phyloP scores from a whole-genome alignment of 2,329 filamentous ascomycete species.

The Erysiphe neolycopersici region DNA sequence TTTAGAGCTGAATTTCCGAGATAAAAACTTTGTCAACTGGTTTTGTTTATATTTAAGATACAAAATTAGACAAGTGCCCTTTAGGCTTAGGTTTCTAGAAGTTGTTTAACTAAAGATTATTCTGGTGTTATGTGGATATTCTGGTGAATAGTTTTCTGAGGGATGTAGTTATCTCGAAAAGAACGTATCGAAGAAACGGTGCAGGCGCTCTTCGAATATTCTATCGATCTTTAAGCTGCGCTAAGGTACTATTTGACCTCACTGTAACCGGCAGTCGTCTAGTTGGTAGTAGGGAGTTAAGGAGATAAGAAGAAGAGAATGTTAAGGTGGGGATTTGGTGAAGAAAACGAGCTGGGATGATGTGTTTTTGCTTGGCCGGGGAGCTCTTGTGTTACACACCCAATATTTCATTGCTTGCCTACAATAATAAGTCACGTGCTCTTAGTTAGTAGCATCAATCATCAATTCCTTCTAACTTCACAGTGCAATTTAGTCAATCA shows the following conservation, averaged over 20 bases:
- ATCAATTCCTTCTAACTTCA: too few relatives aligned
- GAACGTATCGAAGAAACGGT: constrained; percentile 12
- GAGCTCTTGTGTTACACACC: too few relatives aligned
- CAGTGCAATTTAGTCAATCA: too few relatives aligned
- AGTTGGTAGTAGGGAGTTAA: neutral
- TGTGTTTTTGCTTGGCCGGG: neutral
- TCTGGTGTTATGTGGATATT: constrained; percentile 1
- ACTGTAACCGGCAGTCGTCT: neutral
- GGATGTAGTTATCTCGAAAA: constrained; percentile 6
- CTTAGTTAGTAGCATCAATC: too few relatives aligned
- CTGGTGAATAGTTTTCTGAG: constrained; percentile 1
- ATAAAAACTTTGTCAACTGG: constrained; percentile 2
- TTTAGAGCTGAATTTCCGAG: constrained; percentile 1
- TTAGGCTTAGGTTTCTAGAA: constrained; percentile 1
- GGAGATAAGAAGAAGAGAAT: neutral
- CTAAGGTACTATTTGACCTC: neutral
- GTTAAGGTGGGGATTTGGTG: neutral
- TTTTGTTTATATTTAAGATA: constrained; percentile 2
- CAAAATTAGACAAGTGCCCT: constrained; percentile 1
- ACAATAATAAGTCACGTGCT: too few relatives aligned
- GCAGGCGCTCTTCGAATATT: constrained; percentile 13
- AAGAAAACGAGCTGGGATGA: neutral
- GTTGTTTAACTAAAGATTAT: neutral
- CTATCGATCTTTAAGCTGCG: constrained; percentile 1
- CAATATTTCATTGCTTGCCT: too few relatives aligned